Evolutionary conservation across 2,329 filamentous ascomycete species (phyloP), one percentile per base, ranked within the genome.

Genomic region (Atkinsonella texensis): DNA sequence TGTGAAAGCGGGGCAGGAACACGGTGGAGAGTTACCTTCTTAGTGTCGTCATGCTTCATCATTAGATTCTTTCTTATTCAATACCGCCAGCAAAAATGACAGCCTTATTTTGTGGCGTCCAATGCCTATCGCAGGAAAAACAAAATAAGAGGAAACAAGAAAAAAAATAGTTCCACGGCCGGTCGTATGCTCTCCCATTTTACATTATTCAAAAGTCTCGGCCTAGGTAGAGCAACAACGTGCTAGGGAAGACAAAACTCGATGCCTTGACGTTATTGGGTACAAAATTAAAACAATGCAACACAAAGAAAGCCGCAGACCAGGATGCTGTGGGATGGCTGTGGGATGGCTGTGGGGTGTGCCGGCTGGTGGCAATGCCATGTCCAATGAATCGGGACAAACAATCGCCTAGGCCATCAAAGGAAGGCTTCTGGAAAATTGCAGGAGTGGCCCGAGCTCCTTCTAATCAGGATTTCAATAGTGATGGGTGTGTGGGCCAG

Each of bases 371-470:
- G 12, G 7, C 38, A 6, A 32, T 42, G 32, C 46, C 20, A 28
- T 28, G 28, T 28, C 47, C 33, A 41, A 13, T 9, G n/a, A 18
- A 13, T 43, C 47, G 47, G 47, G n/a, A 49, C 23, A 35, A 45
- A 45, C 28, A 35, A 17, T 48, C 40, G 40, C 11, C 46, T 33
- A 31, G 44, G 35, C 42, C 33, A 42, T 41, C 41, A 17, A 20
- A 32, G 23, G 47, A 53, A 53, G 15, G 47, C 43, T 53, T 53
- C 51, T 52, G 42, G 51, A 52, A 52, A 17, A 45, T 46, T 17
- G 38, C 47, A 15, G 28, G 17, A 31, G 31, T 43, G 20, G 40
- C 33, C 40, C 39, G 39, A 45, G 23, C 40, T 50, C n/a, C 33
- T 32, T 32, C 12, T 41, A 2, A 17, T 28, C 39, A 20, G 38